phyloP scores from a whole-genome alignment of 768 basidiomycete genomes.

The Termitomyces sp. region DNA sequence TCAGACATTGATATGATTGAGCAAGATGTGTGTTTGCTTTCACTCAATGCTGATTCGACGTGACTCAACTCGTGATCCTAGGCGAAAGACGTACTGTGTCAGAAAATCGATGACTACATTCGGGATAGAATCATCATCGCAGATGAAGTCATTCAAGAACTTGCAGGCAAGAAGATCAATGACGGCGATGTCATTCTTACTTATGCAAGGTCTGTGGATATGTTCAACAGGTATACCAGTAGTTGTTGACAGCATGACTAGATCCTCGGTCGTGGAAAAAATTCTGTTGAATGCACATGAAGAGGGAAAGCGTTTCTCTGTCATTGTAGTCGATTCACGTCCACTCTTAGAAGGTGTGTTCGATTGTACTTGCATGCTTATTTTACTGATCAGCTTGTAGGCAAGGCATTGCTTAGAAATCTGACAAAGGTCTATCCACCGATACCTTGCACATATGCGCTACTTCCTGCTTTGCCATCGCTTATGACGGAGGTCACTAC shows the following conservation, averaged over 20 bases:
- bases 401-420: slow-evolving; percentile 71
- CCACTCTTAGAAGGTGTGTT: slow-evolving; percentile 83
- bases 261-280: slow-evolving; percentile 94
- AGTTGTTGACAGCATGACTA: slow-evolving; percentile 26
- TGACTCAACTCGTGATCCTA: slow-evolving; percentile 27
- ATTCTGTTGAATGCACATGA: slow-evolving; percentile 75
- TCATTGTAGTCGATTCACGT: slow-evolving; percentile 92
- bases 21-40: slow-evolving; percentile 65
- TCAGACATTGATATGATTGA: slow-evolving; percentile 93
- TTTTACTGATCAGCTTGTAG: slow-evolving; percentile 34
- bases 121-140: slow-evolving; percentile 91
- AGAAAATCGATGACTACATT: slow-evolving; percentile 90
- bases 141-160: slow-evolving; percentile 88
- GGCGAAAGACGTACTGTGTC: slow-evolving; percentile 85
- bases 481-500: slow-evolving; percentile 79
- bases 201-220: slow-evolving; percentile 70
- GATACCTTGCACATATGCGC: slow-evolving; percentile 87
- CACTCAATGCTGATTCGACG: neutral
- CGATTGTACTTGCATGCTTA: neutral
- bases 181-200: slow-evolving; percentile 91
- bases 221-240: neutral
- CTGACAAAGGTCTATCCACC: slow-evolving; percentile 54
- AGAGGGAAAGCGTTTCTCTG: slow-evolving; percentile 77
- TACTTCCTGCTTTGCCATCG: slow-evolving; percentile 83
- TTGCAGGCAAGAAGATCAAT: slow-evolving; percentile 90